Percentiles rank a stretch among this genome's conserved stretches.
phyloP scores from a whole-genome alignment of 352 stramenopile genomes.

The Pythium grandisporangium region DNA sequence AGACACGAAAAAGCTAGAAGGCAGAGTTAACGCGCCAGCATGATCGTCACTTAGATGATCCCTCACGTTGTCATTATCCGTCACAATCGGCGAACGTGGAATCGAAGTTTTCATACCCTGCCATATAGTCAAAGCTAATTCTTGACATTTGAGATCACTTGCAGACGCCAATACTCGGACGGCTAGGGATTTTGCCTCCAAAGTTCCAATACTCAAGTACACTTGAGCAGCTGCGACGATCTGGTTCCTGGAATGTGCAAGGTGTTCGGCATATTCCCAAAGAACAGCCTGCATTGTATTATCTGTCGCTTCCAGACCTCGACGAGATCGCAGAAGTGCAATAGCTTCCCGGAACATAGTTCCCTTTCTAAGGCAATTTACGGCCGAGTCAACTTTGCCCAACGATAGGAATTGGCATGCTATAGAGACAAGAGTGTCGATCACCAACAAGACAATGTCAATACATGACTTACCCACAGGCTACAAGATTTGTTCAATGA shows the following conservation, averaged over 20 bases:
- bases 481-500: no score
- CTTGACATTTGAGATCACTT: no score
- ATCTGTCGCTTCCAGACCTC: constrained; percentile 16
- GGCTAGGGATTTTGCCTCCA: no score
- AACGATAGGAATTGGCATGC: constrained; percentile 53
- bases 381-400: constrained; percentile 37
- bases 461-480: constrained; percentile 16
- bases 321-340: constrained; percentile 29
- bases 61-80: no score
- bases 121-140: no score
- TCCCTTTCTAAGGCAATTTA: constrained; percentile 26
- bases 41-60: no score
- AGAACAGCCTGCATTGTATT: constrained; percentile 2
- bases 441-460: not conserved
- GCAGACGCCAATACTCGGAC: no score
- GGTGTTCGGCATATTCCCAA: no score
- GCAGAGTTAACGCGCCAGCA: no score
- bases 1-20: constrained; percentile 32
- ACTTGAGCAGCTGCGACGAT: constrained; percentile 22
- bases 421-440: constrained; percentile 1
- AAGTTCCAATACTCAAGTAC: constrained; percentile 16
- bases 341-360: constrained; percentile 46
- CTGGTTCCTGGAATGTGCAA: no score
- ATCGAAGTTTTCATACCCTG: no score
- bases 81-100: no score